Percentiles rank a stretch among this genome's conserved stretches.
Evolutionary conservation across 805 yeast genomes (phyloP).

Genomic region (Yarrowia phangngaensis): DNA sequence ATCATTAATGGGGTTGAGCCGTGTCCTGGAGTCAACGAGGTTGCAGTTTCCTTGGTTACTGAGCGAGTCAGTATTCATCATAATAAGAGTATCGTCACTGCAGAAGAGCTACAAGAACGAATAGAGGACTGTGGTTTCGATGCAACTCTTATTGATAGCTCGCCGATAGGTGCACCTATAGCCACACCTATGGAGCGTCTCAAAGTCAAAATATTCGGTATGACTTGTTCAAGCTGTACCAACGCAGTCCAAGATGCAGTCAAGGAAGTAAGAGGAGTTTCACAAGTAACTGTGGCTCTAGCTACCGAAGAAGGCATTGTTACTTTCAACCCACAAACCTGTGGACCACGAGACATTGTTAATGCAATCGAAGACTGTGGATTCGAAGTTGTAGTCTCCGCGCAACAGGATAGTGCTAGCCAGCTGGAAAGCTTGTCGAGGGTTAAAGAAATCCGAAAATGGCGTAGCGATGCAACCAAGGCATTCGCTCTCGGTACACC

Average conservation of each 20-base stretch:
- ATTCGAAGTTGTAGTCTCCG: slow-evolving; percentile 49
- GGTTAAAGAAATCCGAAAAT: slow-evolving; percentile 64
- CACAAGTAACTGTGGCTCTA: slow-evolving; percentile 48
- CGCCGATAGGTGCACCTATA: slow-evolving; percentile 21
- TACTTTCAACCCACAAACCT: slow-evolving; percentile 46
- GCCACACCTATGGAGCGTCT: slow-evolving; percentile 29
- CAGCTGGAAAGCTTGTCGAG: slow-evolving; percentile 70
- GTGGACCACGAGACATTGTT: slow-evolving; percentile 64
- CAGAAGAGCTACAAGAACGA: slow-evolving; percentile 46
- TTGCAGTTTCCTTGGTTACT: slow-evolving; percentile 67
- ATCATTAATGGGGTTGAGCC: slow-evolving; percentile 53
- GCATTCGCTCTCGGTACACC: slow-evolving; percentile 54
- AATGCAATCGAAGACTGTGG: slow-evolving; percentile 51
- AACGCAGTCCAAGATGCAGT: slow-evolving; percentile 50
- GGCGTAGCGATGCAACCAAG: slow-evolving; percentile 55
- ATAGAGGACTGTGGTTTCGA: slow-evolving; percentile 80
- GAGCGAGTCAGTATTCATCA: slow-evolving; percentile 65
- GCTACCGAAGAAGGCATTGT: slow-evolving; percentile 55
- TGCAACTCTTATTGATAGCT: slow-evolving; percentile 38
- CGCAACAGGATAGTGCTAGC: slow-evolving; percentile 53
- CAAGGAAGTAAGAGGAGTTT: slow-evolving; percentile 48
- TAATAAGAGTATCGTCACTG: slow-evolving; percentile 38
- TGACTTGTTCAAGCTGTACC: slow-evolving; percentile 59
- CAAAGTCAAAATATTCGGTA: slow-evolving; percentile 49
- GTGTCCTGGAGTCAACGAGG: slow-evolving; percentile 51